These are phyloP conservation scores for Dryadomyces quercivorus DNA, from an alignment of 2,329 filamentous ascomycete genomes.

Conservation along the genomic window DNA sequence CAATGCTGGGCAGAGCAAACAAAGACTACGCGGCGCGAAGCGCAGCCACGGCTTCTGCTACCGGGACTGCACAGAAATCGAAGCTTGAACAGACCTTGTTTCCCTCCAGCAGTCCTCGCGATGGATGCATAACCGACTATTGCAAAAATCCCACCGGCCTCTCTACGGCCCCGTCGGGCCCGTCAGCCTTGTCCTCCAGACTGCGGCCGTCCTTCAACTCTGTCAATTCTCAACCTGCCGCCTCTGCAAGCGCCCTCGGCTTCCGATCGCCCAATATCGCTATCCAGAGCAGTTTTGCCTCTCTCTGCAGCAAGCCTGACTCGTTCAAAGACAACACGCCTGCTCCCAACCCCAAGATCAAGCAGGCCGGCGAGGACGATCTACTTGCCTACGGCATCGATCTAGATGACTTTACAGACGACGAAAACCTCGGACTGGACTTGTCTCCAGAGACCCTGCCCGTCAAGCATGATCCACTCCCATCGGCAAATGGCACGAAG, in stretches of 20 bases:
- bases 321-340: constrained; percentile 27
- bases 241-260: constrained; percentile 17
- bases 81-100: constrained; percentile 39
- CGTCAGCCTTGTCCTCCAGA: constrained; percentile 17
- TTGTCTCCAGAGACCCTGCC: constrained; percentile 44
- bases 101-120: constrained; percentile 41
- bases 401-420: constrained; percentile 80
- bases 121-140: constrained; percentile 22
- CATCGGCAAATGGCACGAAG: no score
- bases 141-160: not conserved
- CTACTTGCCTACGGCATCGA: constrained; percentile 28
- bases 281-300: constrained; percentile 6
- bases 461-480: not conserved
- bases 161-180: constrained; percentile 6
- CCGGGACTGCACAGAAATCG: constrained; percentile 13
- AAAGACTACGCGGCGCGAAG: constrained; percentile 24
- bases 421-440: constrained; percentile 61
- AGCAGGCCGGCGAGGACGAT: not conserved
- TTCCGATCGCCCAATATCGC: constrained; percentile 22
- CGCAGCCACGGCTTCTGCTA: constrained; percentile 6
- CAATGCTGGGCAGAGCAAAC: constrained; percentile 19
- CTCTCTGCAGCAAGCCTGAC: constrained; percentile 13
- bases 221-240: constrained; percentile 3
- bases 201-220: not conserved
- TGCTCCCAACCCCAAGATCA: not conserved